Evolutionary conservation across 1,139 yeast genomes (phyloP), one percentile per base, ranked within the genome.

Genomic region (Tardiomyces depauwii): DNA sequence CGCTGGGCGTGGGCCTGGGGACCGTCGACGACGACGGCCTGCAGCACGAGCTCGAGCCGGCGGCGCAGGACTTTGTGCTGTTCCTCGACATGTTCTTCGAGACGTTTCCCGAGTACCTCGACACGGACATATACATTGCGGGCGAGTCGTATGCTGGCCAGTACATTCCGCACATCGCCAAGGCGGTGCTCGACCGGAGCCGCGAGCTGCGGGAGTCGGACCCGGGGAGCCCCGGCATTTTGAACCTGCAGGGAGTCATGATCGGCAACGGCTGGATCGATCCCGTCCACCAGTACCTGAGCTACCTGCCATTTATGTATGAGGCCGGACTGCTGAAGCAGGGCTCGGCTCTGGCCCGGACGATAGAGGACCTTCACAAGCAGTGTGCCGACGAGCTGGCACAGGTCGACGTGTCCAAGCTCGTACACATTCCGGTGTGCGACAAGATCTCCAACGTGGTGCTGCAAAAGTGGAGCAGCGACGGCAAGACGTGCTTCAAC

Each of bases 141-240:
- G 99, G 99, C 23, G 98, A 91, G 65, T 85, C 95, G 55, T 93
- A 82, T 66, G 97, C 98, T 1, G 99, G 99, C 21, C 97, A 91
- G 62, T 91, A 87, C 62, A 83, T 91, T 48, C 98, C 98, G 1
- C 86, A 83, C 62, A 76, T 89, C 49, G 94, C 93, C 0, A 67
- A 74, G 43, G 79, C 77, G 1, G 72, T 89, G 16, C 56, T 78
- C 46, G 66, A 74, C 1, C 63, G 74, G 44, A 78, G 80, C 58
- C 63, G 66, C 43, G 55, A 65, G 18, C 19, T 36, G 11, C 18
- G 19, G 21, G 19, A 7, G 49, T 45, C 14, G 30, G 43, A 61
- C 4, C 49, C 47, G 5, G 40, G 40, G 2, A 39, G 40, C n/a
- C 44, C n/a, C 11, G 33, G 40, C 32, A 40, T 49, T 1, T 66